Evolutionary conservation across 441 rosid genomes (phyloP).

Genomic region (Adansonia rubrostipa): DNA sequence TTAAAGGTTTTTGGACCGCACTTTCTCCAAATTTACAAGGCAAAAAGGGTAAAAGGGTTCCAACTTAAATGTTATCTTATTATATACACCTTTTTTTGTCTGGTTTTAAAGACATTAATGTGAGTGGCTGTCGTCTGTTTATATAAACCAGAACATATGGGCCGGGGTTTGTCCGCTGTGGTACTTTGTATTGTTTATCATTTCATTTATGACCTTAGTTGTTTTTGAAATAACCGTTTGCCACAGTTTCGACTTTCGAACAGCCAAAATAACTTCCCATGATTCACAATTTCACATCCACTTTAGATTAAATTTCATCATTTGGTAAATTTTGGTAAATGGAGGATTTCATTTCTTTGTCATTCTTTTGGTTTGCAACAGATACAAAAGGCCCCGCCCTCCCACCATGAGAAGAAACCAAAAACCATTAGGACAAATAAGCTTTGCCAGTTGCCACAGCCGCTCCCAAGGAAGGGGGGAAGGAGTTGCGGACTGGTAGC

Average conservation of each 20-base stretch:
- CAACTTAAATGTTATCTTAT: conserved; percentile 9
- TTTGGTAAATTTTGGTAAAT: not conserved
- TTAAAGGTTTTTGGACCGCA: too few relatives aligned
- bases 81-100: not conserved
- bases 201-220: not conserved
- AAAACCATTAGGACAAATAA: not conserved
- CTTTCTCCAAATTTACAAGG: too few relatives aligned
- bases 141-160: conserved; percentile 29
- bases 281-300: not conserved
- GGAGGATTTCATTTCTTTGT: not conserved
- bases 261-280: not conserved
- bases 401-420: too few relatives aligned
- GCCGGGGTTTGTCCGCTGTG: conserved; percentile 44
- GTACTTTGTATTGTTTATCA: conserved; percentile 17
- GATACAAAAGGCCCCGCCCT: not conserved
- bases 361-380: not conserved
- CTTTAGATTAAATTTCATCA: not conserved
- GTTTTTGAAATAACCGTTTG: not conserved
- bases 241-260: not conserved
- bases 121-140: too few relatives aligned
- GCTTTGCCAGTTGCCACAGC: not conserved
- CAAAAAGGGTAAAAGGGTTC: too few relatives aligned
- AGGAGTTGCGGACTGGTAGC: too few relatives aligned
- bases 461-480: not conserved
- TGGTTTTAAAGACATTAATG: not conserved